phyloP scores from a whole-genome alignment of 345 rosid genomes.

The Sapria himalayana region DNA sequence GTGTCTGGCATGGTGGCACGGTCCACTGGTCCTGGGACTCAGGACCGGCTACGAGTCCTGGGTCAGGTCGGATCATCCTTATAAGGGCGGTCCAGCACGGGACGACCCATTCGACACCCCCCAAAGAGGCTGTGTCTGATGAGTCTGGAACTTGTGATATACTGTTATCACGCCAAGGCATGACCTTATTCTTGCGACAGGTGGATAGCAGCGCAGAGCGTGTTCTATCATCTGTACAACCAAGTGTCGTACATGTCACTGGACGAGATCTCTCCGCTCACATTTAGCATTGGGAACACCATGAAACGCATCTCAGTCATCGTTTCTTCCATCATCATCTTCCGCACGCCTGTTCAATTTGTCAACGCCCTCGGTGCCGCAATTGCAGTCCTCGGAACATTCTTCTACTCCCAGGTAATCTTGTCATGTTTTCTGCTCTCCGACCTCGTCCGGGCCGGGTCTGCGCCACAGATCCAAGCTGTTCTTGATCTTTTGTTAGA shows the following conservation, averaged over 20 bases:
- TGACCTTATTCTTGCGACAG: conserved; percentile 14
- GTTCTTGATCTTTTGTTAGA: conserved; percentile 1
- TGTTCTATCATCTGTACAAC: conserved; percentile 93
- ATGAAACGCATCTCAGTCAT: conserved; percentile 96
- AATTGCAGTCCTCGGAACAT: conserved; percentile 86
- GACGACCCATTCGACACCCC: too few relatives aligned
- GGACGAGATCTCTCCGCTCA: conserved; percentile 83
- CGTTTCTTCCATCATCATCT: conserved; percentile 88
- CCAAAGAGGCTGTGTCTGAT: too few relatives aligned
- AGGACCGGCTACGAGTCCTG: too few relatives aligned
- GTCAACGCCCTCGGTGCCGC: conserved; percentile 90
- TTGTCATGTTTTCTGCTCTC: conserved; percentile 4
- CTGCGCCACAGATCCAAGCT: neutral
- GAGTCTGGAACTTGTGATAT: conserved; percentile 1
- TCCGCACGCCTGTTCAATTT: conserved; percentile 91
- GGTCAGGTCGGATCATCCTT: too few relatives aligned
- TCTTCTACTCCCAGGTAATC: conserved; percentile 90
- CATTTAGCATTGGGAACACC: conserved; percentile 89
- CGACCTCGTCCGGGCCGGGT: too few relatives aligned
- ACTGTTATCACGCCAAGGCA: neutral
- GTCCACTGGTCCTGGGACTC: neutral
- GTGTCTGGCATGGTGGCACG: neutral
- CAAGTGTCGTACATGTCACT: conserved; percentile 99
- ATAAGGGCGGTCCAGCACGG: too few relatives aligned
- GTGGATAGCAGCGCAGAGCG: conserved; percentile 95